phyloP scores from a whole-genome alignment of 2,329 filamentous ascomycete genomes.

The Scedosporium dehoogii region DNA sequence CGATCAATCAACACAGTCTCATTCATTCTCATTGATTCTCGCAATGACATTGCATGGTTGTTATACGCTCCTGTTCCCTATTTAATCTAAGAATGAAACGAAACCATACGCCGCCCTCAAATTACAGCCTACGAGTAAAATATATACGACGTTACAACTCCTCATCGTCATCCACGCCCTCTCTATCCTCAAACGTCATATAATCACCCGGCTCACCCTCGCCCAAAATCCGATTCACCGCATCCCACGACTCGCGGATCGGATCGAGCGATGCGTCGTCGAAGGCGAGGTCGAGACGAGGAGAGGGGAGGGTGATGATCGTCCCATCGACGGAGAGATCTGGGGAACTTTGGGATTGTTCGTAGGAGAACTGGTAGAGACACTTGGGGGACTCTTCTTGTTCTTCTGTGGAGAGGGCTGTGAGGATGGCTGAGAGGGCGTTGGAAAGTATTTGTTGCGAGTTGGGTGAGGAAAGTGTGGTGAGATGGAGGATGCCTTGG shows the following conservation, averaged over 20 bases:
- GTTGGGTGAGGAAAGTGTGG: constrained; percentile 9
- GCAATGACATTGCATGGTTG: neutral
- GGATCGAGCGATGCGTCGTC: constrained; percentile 58
- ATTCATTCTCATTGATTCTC: neutral
- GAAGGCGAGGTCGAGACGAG: constrained; percentile 59
- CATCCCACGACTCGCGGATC: constrained; percentile 62
- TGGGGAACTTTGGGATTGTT: constrained; percentile 28
- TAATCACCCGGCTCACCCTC: constrained; percentile 44
- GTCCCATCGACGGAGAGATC: constrained; percentile 17
- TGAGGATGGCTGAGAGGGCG: constrained; percentile 32
- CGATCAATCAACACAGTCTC: neutral
- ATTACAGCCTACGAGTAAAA: neutral
- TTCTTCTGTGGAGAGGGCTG: constrained; percentile 12
- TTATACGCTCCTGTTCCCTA: neutral
- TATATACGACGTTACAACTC: constrained; percentile 34
- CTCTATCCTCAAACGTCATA: constrained; percentile 69
- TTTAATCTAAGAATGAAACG: too few species aligned
- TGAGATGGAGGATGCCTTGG: constrained; percentile 25
- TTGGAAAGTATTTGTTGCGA: constrained; percentile 27
- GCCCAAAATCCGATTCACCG: constrained; percentile 42
- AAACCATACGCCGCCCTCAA: neutral
- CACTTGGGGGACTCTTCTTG: constrained; percentile 17
- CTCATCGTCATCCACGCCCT: constrained; percentile 49
- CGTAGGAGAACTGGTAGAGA: constrained; percentile 46
- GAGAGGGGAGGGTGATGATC: constrained; percentile 46